Evolutionary conservation across 1,284 basidiomycete genomes (phyloP).

Genomic region (Ganoderma lucidum): DNA sequence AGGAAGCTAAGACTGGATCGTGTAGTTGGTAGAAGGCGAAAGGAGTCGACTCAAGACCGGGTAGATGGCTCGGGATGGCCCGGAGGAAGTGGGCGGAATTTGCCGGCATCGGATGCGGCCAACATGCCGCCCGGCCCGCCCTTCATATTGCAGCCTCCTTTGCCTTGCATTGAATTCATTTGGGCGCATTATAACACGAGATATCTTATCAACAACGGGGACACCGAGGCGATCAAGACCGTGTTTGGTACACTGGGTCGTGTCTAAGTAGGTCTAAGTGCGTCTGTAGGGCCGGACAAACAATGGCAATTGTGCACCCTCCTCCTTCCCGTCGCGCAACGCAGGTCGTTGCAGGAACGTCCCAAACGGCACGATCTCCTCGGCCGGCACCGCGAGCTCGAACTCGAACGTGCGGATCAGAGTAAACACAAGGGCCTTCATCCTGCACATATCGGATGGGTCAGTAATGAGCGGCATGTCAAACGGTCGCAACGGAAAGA

Average conservation of each 20-base stretch:
- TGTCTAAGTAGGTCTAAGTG: not conserved
- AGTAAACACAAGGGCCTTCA: constrained; percentile 63
- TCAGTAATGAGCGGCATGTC: not conserved
- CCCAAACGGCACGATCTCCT: constrained; percentile 25
- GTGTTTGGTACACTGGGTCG: too few relatives aligned
- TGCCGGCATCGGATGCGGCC: not conserved
- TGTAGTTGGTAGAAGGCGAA: not conserved
- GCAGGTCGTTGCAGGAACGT: constrained; percentile 32
- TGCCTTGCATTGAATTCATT: too few relatives aligned
- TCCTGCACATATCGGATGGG: constrained; percentile 40
- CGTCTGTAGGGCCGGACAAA: constrained; percentile 21
- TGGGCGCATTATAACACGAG: too few relatives aligned
- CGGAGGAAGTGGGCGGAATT: not conserved
- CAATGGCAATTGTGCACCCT: constrained; percentile 33
- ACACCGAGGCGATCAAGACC: too few relatives aligned
- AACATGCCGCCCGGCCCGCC: not conserved
- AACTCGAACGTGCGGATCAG: constrained; percentile 66
- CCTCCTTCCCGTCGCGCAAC: constrained; percentile 22
- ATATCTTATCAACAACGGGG: too few relatives aligned
- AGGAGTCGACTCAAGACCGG: too few relatives aligned
- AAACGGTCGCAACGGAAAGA: constrained; percentile 6
- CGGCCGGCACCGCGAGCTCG: constrained; percentile 53
- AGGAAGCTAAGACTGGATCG: not conserved
- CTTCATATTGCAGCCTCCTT: too few relatives aligned
- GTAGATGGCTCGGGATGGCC: not conserved